phyloP scores from a whole-genome alignment of 441 rosid species.

The Biscutella laevigata region DNA sequence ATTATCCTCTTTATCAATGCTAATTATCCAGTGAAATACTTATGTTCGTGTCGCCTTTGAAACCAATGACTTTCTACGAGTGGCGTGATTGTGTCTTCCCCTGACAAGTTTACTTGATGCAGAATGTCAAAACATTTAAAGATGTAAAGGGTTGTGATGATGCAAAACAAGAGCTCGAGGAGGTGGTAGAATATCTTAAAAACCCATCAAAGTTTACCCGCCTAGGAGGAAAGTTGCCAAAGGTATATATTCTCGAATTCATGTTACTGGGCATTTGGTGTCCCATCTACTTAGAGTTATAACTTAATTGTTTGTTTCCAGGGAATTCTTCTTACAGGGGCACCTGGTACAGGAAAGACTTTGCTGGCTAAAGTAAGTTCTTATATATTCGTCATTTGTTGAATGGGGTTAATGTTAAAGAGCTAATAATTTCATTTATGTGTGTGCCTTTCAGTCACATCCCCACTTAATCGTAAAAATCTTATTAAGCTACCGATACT shows the following conservation, averaged over 20 bases:
- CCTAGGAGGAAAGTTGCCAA: conserved; percentile 95
- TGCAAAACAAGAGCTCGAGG: conserved; percentile 98
- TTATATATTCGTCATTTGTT: not conserved
- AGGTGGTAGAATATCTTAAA: conserved; percentile 92
- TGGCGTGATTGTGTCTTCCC: not conserved
- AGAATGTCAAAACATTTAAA: conserved; percentile 97
- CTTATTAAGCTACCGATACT: not conserved
- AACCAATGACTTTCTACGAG: not conserved
- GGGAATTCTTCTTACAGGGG: conserved; percentile 98
- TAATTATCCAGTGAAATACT: not conserved
- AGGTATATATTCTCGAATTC: conserved; percentile 40
- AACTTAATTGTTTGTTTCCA: conserved; percentile 24
- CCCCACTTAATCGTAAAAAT: not conserved
- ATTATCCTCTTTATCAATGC: not conserved
- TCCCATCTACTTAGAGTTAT: not conserved
- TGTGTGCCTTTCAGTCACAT: not conserved
- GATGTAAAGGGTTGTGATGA: conserved; percentile 99
- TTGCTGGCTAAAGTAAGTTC: conserved; percentile 80
- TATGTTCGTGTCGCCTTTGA: conserved; percentile 5
- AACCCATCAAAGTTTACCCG: conserved; percentile 95
- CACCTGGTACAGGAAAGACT: conserved; percentile 99
- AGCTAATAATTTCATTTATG: not conserved
- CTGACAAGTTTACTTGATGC: conserved; percentile 30
- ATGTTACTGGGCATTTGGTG: not conserved
- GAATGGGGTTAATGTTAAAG: not conserved